These are phyloP conservation scores for Scheffersomyces titani DNA, from an alignment of 1,139 yeast genomes.

Conservation along the genomic window DNA sequence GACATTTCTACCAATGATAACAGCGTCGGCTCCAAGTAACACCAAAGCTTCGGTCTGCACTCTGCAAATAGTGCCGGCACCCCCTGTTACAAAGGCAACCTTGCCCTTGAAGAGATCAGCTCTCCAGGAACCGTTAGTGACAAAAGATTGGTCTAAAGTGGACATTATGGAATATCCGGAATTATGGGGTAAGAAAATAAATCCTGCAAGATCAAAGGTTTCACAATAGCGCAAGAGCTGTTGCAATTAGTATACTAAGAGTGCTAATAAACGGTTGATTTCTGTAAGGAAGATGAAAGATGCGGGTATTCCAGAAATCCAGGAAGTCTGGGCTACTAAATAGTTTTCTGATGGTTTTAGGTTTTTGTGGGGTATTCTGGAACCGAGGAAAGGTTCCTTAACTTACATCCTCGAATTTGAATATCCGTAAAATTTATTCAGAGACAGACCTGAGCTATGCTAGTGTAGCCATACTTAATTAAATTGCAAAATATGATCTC, in stretches of 20 bases:
- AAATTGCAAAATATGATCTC: not conserved
- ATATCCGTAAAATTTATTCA: no score
- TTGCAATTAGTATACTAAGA: not conserved
- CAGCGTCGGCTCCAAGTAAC: slow-evolving; percentile 80
- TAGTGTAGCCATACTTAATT: not conserved
- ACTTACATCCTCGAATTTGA: not conserved
- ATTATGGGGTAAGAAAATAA: not conserved
- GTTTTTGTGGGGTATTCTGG: not conserved
- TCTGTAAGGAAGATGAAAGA: not conserved
- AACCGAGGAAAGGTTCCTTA: not conserved
- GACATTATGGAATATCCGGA: slow-evolving; percentile 7
- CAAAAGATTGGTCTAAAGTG: slow-evolving; percentile 29
- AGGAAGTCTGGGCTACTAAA: not conserved
- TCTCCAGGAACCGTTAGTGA: slow-evolving; percentile 41
- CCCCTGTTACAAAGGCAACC: slow-evolving; percentile 91
- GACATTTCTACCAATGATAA: slow-evolving; percentile 75
- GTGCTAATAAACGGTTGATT: not conserved
- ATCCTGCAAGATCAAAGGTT: not conserved
- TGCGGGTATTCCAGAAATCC: not conserved
- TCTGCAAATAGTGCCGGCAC: slow-evolving; percentile 90
- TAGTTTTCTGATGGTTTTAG: not conserved
- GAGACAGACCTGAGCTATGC: not conserved
- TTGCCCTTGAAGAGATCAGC: slow-evolving; percentile 73
- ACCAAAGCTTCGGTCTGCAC: slow-evolving; percentile 85
- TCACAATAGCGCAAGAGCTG: not conserved